A percentile compares a stretch with the other conserved stretches of the same genome.
Evolutionary conservation across 768 basidiomycete genomes (phyloP).

Genomic region (Russula emetica): DNA sequence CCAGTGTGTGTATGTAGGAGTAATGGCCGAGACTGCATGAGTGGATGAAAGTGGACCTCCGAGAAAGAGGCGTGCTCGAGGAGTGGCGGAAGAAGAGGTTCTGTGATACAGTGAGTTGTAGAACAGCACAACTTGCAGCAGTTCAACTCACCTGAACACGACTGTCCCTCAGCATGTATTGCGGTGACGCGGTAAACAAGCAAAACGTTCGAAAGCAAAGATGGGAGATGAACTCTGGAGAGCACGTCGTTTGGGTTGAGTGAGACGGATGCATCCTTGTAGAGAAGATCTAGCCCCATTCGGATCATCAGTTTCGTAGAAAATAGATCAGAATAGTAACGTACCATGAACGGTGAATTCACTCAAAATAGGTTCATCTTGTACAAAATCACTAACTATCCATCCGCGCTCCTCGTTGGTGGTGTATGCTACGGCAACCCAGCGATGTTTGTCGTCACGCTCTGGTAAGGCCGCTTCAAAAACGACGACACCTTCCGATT

Average conservation of each 20-base stretch:
- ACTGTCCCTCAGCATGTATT: constrained; percentile 23
- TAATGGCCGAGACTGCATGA: constrained; percentile 37
- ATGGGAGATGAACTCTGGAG: constrained; percentile 49
- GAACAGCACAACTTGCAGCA: not conserved
- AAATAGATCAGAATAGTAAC: constrained; percentile 30
- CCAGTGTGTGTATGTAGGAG: constrained; percentile 65
- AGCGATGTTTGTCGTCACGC: constrained; percentile 32
- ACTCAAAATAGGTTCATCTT: constrained; percentile 34
- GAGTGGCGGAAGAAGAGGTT: constrained; percentile 56
- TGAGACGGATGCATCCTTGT: constrained; percentile 26
- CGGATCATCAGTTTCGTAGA: constrained; percentile 17
- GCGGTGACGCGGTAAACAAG: constrained; percentile 59
- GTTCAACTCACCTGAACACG: constrained; percentile 34
- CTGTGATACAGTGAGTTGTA: constrained; percentile 35
- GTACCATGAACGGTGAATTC: constrained; percentile 44
- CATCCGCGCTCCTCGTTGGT: constrained; percentile 53
- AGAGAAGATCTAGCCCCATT: constrained; percentile 12
- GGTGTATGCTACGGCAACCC: constrained; percentile 54
- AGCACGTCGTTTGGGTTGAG: constrained; percentile 40
- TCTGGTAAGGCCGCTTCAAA: constrained; percentile 49
- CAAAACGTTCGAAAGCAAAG: constrained; percentile 54
- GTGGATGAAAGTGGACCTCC: constrained; percentile 63
- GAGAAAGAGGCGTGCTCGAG: constrained; percentile 64
- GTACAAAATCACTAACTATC: constrained; percentile 55
- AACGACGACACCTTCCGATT: constrained; percentile 68